phyloP scores from a whole-genome alignment of 1,284 basidiomycete genomes.

The Trametes polyzona region DNA sequence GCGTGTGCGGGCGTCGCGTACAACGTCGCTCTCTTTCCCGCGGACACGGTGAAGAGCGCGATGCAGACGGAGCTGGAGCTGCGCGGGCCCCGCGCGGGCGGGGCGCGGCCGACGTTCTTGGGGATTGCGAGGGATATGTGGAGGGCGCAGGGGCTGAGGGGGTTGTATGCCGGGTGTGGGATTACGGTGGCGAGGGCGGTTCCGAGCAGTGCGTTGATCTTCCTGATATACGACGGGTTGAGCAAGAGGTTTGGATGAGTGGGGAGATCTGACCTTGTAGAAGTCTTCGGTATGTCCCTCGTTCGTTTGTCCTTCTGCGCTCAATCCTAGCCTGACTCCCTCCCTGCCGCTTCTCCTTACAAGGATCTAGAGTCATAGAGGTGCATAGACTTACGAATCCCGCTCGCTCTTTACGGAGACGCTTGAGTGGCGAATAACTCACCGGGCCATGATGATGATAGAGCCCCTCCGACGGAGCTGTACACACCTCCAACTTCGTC shows the following conservation, averaged over 20 bases:
- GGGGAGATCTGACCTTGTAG: not conserved
- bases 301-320: too few relatives aligned
- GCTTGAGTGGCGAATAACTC: too few relatives aligned
- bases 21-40: constrained; percentile 88
- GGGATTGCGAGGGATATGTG: constrained; percentile 81
- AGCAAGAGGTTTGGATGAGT: constrained; percentile 54
- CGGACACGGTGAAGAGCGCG: constrained; percentile 93
- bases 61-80: constrained; percentile 96
- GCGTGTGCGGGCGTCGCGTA: constrained; percentile 88
- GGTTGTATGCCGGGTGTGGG: constrained; percentile 95
- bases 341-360: too few relatives aligned
- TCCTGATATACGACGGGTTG: constrained; percentile 86
- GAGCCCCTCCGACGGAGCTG: too few relatives aligned
- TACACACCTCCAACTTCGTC: too few relatives aligned
- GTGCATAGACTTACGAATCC: too few relatives aligned
- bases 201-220: constrained; percentile 91
- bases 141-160: constrained; percentile 74
- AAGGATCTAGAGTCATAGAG: too few relatives aligned
- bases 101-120: constrained; percentile 60
- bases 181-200: constrained; percentile 88
- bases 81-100: constrained; percentile 48
- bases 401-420: too few relatives aligned
- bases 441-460: too few relatives aligned
- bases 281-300: not conserved
- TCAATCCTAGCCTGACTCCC: too few relatives aligned